A percentile compares a stretch with the other conserved stretches of the same genome.
phyloP scores from a whole-genome alignment of 2,329 filamentous ascomycete genomes.

The Colletotrichum ledebouriae region DNA sequence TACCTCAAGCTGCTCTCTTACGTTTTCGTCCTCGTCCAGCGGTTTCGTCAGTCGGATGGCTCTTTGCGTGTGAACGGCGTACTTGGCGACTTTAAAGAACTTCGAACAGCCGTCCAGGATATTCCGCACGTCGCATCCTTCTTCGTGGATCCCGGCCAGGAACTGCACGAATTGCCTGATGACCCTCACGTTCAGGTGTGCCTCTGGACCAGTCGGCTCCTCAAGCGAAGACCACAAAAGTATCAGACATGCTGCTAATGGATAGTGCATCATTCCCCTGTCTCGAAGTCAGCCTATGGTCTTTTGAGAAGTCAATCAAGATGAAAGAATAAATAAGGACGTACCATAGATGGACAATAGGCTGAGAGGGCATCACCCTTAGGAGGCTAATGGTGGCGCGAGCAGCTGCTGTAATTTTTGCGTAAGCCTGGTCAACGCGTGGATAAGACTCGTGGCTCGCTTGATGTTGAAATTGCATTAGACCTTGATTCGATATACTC shows the following conservation, averaged over 20 bases:
- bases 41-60: slow-evolving; percentile 11
- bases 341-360: slow-evolving; percentile 31
- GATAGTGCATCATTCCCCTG: slow-evolving; percentile 34
- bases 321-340: background rate
- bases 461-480: slow-evolving; percentile 6
- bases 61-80: slow-evolving; percentile 31
- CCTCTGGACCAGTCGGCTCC: slow-evolving; percentile 25
- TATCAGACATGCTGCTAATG: slow-evolving; percentile 24
- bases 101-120: slow-evolving; percentile 33
- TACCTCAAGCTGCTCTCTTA: slow-evolving; percentile 37
- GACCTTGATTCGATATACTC: slow-evolving; percentile 11
- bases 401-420: slow-evolving; percentile 27
- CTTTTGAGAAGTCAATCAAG: no score
- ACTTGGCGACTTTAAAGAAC: slow-evolving; percentile 37
- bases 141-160: slow-evolving; percentile 29
- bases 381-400: slow-evolving; percentile 29
- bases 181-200: slow-evolving; percentile 21
- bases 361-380: slow-evolving; percentile 17
- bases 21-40: slow-evolving; percentile 23
- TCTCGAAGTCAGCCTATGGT: background rate
- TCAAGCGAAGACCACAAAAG: slow-evolving; percentile 35
- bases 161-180: slow-evolving; percentile 36
- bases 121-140: slow-evolving; percentile 24
- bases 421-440: slow-evolving; percentile 13
- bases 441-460: background rate